Evolutionary conservation across 768 basidiomycete species (phyloP), one percentile per base, ranked within the genome.

Genomic region (Macrolepiota dolichaula): DNA sequence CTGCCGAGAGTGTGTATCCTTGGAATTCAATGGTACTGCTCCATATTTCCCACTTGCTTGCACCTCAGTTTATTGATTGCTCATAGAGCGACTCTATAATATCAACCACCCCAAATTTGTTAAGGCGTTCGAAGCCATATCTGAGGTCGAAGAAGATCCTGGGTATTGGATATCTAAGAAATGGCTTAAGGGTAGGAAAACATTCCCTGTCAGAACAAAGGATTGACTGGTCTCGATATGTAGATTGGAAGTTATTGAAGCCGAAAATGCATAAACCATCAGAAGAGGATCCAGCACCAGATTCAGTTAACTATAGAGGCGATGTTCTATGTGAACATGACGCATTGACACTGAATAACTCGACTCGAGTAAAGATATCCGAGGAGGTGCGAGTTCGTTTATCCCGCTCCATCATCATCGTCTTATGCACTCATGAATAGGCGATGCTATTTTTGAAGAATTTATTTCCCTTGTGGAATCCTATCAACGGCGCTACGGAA

Each of bases 301-400:
- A 87, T 67, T 77, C 82, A 27, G 69, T 70, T 4, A 81, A 83
- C 29, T 94, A 80, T 70, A 65, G 71, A 46, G 69, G 71, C 37
- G 82, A 94, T 68, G 86, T 94, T 52, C 68, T 74, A 2, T 95
- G 93, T 69, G 87, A 88, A 68, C 93, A 95, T 64, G 86, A 80
- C 24, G 76, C 73, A 0, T 71, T 93, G 54, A 80, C 83, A 22
- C 76, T 84, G 22, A 87, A 84, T 64, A 68, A 73, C 1, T 79
- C 80, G 50, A 77, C 76, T 56, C 85, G 92, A 29, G 79, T 79
- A 40, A 81, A 80, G 37, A 88, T 95, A 68, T 86, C 89, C 32
- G 67, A 62, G 29, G 76, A 85, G 76, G 92, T 86, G 62, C 65
- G 76, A 19, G 36, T 17, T 19, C 24, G 47, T 2, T 49, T 49